phyloP scores from a whole-genome alignment of 73 alveolate species.

The Halteria grandinella region DNA sequence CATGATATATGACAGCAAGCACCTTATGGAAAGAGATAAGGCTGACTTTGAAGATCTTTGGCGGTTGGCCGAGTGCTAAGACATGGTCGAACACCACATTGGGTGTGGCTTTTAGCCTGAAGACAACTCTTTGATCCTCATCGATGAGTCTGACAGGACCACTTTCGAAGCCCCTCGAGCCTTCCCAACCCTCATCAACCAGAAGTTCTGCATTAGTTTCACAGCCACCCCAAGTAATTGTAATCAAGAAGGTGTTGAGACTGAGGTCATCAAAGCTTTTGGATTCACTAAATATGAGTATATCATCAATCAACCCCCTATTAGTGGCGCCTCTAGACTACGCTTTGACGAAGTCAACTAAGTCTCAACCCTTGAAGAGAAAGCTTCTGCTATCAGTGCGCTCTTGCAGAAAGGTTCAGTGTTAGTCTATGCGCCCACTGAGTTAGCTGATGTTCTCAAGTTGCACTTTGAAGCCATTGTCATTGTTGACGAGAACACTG shows the following conservation, averaged over 20 bases:
- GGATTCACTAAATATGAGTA: neutral
- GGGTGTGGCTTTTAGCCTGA: neutral
- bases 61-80: neutral
- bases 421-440: neutral
- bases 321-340: neutral
- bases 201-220: neutral
- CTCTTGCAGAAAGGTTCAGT: neutral
- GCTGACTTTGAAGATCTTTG: neutral
- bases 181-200: neutral
- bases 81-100: neutral
- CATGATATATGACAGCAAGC: neutral
- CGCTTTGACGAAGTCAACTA: neutral
- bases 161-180: neutral
- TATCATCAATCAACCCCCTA: neutral
- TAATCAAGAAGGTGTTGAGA: neutral
- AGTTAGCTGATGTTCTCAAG: neutral
- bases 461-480: neutral
- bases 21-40: neutral
- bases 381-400: neutral
- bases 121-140: neutral
- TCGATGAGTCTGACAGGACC: constrained; percentile 17
- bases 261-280: neutral
- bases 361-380: neutral
- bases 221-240: constrained; percentile 27
- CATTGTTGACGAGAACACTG: neutral